Base-by-base conservation (phyloP, 441 rosid species). In the Adansonia madagascariensis region DNA sequence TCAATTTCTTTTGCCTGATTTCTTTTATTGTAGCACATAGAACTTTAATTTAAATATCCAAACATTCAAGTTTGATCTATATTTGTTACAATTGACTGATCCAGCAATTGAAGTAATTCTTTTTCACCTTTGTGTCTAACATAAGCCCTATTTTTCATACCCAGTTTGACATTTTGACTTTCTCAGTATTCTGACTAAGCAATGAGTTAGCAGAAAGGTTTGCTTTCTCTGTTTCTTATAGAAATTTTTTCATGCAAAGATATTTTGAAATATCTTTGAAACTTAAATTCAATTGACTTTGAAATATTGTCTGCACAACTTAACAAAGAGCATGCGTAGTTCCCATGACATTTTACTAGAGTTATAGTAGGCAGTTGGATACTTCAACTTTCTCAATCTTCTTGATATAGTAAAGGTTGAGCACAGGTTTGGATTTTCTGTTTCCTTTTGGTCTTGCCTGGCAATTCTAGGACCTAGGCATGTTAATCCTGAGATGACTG, bases 11-110 rank as follows among this genome's bases (percentile, higher is more conserved):
- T 57, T 57, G 22, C 6, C 6, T 20, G 59, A 18, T 1, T 17
- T 47, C 31, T 18, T 44, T 47, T 11, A 11, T 4, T 17, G 31
- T 20, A 46, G 27, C 9, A 46, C 5, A 6, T 67, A 20, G 55
- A n/a, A 18, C 56, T 39, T 20, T 46, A 18, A 46, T 67, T 46
- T 46, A 20, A 39, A 46, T 10, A 67, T 20, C 17, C 17, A 8
- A 46, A 43, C 0, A 6, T 67, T 67, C 35, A 44, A 67, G 71
- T 20, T 67, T 67, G 71, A 44, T 67, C 39, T 8, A 22, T 66
- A 17, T 43, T 1, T 20, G 35, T 67, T 67, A 52, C 35, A 41
- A 44, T 67, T 44, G 53, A 20, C 35, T 14, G 3, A 18, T 67
- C 17, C 46, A 18, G 15, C 71, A 14, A 6, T 67, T 8, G 46